phyloP scores from a whole-genome alignment of 2,329 filamentous ascomycete genomes.

The Colletotrichum brevisporum region DNA sequence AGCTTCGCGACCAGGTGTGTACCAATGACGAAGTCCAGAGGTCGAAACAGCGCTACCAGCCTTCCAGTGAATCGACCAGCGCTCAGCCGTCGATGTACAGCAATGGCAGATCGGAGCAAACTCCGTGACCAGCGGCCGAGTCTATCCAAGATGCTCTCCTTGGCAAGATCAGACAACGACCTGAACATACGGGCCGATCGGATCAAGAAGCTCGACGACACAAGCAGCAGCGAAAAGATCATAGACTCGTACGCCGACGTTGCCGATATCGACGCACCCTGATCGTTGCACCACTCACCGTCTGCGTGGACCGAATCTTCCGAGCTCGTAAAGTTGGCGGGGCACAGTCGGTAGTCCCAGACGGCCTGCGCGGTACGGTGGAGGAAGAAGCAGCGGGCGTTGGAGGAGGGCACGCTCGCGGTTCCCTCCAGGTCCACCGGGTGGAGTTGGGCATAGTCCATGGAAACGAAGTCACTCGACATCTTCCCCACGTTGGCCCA shows the following conservation, averaged over 20 bases:
- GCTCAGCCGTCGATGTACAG: not conserved
- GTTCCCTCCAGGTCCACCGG: not conserved
- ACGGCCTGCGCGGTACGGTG: not conserved
- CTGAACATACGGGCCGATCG: not conserved
- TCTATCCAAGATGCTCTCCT: not conserved
- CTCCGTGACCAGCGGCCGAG: not conserved
- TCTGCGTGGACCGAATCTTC: not conserved
- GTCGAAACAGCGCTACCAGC: not conserved
- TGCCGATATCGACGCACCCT: not conserved
- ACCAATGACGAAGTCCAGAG: not conserved
- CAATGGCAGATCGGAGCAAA: not conserved
- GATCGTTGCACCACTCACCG: not conserved
- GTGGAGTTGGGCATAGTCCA: too few species aligned
- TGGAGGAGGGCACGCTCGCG: slow-evolving; percentile 1
- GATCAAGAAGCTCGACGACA: not conserved
- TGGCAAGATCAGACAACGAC: not conserved
- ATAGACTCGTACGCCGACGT: not conserved
- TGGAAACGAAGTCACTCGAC: too few species aligned
- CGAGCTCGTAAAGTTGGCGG: not conserved
- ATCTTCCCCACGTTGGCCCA: too few species aligned
- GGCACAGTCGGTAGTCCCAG: not conserved
- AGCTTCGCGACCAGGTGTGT: not conserved
- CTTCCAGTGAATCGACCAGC: not conserved
- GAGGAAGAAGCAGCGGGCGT: slow-evolving; percentile 11
- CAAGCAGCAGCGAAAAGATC: not conserved